Conservation (phyloP, 2,329 filamentous ascomycete species). For the Alternaria sp. region DNA sequence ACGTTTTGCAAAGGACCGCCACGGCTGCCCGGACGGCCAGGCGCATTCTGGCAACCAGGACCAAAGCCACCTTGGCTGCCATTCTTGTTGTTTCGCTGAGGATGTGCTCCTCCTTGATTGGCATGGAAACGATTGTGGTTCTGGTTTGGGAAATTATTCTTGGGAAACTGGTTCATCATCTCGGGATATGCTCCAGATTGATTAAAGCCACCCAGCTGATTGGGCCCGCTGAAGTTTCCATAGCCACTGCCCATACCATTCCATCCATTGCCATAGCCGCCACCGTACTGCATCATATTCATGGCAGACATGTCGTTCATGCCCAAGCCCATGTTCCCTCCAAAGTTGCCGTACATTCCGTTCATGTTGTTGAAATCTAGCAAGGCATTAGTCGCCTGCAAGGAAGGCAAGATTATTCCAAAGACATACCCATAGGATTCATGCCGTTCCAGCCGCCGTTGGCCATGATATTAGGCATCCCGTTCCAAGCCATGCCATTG, state of each 20-base stretch:
- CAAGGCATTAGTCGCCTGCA: slow-evolving; percentile 19
- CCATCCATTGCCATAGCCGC: slow-evolving; percentile 67
- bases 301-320: slow-evolving; percentile 74
- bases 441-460: slow-evolving; percentile 75
- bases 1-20: slow-evolving; percentile 39
- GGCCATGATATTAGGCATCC: slow-evolving; percentile 53
- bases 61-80: slow-evolving; percentile 49
- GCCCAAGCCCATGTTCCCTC: slow-evolving; percentile 71
- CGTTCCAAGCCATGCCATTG: slow-evolving; percentile 64
- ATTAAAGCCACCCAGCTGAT: slow-evolving; percentile 61
- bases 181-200: slow-evolving; percentile 56
- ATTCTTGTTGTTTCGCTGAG: slow-evolving; percentile 49
- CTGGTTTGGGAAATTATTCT: slow-evolving; percentile 68
- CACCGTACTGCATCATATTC: slow-evolving; percentile 73
- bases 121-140: slow-evolving; percentile 79
- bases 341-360: slow-evolving; percentile 80
- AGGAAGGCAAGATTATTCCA: slow-evolving; percentile 15
- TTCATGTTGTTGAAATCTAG: slow-evolving; percentile 62
- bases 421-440: slow-evolving; percentile 75
- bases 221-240: slow-evolving; percentile 60
- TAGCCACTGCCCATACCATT: slow-evolving; percentile 76
- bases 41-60: slow-evolving; percentile 31
- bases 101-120: slow-evolving; percentile 64
- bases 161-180: slow-evolving; percentile 62
- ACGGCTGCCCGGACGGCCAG: slow-evolving; percentile 41